phyloP scores from a whole-genome alignment of 306 rosid species.

The Astragalus glycyphyllos region DNA sequence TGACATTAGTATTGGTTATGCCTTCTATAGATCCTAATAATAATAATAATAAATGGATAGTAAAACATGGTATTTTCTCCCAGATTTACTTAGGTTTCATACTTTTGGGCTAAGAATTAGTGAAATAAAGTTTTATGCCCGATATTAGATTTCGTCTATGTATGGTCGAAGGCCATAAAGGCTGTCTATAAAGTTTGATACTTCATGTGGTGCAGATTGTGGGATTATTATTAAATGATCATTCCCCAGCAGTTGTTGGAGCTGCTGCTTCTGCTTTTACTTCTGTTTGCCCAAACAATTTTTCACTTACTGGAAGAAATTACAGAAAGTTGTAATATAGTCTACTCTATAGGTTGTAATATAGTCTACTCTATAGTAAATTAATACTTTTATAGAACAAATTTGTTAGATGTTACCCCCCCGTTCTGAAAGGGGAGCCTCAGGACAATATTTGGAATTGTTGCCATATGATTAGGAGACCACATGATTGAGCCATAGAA shows the following conservation, averaged over 20 bases:
- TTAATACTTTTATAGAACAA: background rate
- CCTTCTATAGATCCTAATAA: conserved; percentile 21
- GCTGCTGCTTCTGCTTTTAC: conserved; percentile 97
- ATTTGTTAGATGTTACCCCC: background rate
- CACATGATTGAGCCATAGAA: background rate
- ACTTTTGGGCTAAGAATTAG: conserved; percentile 32
- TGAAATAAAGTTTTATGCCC: conserved; percentile 27
- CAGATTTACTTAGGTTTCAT: conserved; percentile 33
- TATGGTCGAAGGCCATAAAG: conserved; percentile 21
- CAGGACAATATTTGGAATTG: background rate
- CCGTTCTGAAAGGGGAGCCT: background rate
- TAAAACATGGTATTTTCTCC: background rate
- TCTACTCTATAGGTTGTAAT: conserved; percentile 1
- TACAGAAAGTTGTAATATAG: conserved; percentile 65
- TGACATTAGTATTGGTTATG: conserved; percentile 1
- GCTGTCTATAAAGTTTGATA: conserved; percentile 27
- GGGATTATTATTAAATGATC: conserved; percentile 74
- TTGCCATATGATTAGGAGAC: background rate
- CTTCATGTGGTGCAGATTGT: conserved; percentile 66
- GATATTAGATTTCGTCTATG: conserved; percentile 32
- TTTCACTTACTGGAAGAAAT: conserved; percentile 73
- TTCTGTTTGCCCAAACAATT: conserved; percentile 86
- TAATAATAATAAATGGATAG: background rate
- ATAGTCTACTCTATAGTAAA: background rate
- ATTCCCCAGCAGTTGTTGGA: conserved; percentile 91